Evolutionary conservation across 2,329 filamentous ascomycete genomes (phyloP).

Genomic region (Penicillium griseofulvum): DNA sequence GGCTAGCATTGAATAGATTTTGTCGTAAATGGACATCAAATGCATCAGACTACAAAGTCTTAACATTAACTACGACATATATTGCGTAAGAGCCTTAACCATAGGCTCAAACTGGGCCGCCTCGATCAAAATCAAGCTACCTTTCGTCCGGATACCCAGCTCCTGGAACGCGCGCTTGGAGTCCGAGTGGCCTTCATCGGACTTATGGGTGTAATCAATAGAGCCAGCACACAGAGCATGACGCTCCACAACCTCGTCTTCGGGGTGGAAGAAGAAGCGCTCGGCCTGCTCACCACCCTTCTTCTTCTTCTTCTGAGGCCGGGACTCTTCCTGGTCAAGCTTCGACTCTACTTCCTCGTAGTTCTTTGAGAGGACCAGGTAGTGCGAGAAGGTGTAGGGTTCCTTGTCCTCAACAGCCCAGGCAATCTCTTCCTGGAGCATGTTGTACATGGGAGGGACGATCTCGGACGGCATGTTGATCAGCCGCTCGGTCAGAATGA

Average conservation of each 20-base stretch:
- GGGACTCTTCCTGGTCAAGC: slow-evolving; percentile 65
- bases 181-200: slow-evolving; percentile 76
- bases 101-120: slow-evolving; percentile 71
- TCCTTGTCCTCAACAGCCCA: slow-evolving; percentile 87
- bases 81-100: slow-evolving; percentile 72
- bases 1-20: slow-evolving; percentile 10
- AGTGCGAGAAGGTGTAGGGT: slow-evolving; percentile 90
- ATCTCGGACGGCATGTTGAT: slow-evolving; percentile 97
- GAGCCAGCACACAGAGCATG: slow-evolving; percentile 68
- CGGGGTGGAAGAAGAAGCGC: slow-evolving; percentile 88
- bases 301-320: slow-evolving; percentile 67
- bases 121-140: slow-evolving; percentile 84
- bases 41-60: slow-evolving; percentile 10
- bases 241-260: slow-evolving; percentile 84
- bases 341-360: slow-evolving; percentile 84
- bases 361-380: slow-evolving; percentile 86
- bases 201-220: slow-evolving; percentile 75
- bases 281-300: slow-evolving; percentile 50
- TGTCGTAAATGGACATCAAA: slow-evolving; percentile 22
- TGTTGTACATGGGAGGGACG: slow-evolving; percentile 88
- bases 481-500: slow-evolving; percentile 87
- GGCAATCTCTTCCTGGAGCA: slow-evolving; percentile 87
- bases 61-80: slow-evolving; percentile 48
- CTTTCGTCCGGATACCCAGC: slow-evolving; percentile 78
- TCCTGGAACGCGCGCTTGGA: slow-evolving; percentile 95